These are phyloP conservation scores for Pleurotus platypus DNA, from an alignment of 768 basidiomycete species.

Conservation along the genomic window DNA sequence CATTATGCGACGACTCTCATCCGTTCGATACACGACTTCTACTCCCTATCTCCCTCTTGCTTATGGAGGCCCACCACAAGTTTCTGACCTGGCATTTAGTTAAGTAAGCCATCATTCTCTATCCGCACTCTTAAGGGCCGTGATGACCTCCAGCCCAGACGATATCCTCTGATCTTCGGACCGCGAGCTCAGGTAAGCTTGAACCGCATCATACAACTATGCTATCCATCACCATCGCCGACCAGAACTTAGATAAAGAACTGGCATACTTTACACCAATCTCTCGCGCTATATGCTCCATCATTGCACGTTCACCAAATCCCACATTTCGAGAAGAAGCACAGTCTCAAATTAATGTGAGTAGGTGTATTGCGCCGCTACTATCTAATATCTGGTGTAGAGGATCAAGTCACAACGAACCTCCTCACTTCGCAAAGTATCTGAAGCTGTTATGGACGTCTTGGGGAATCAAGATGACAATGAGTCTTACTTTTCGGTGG, in stretches of 20 bases:
- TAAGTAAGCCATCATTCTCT: slow-evolving; percentile 34
- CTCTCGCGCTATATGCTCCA: slow-evolving; percentile 42
- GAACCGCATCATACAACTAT: slow-evolving; percentile 1
- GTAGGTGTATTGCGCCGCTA: slow-evolving; percentile 4
- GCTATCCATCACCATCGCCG: background rate
- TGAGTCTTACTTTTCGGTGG: slow-evolving; percentile 1
- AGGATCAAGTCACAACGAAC: slow-evolving; percentile 24
- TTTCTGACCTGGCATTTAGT: slow-evolving; percentile 59
- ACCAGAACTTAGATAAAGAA: slow-evolving; percentile 60
- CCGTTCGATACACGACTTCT: slow-evolving; percentile 57
- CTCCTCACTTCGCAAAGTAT: slow-evolving; percentile 18
- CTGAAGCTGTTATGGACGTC: slow-evolving; percentile 24
- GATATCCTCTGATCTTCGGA: slow-evolving; percentile 78
- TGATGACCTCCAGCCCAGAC: slow-evolving; percentile 33
- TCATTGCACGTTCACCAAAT: slow-evolving; percentile 52
- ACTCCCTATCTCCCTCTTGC: slow-evolving; percentile 48
- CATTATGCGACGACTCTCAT: slow-evolving; percentile 15
- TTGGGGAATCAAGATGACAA: slow-evolving; percentile 16
- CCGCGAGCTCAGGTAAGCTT: slow-evolving; percentile 53
- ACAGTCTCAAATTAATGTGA: slow-evolving; percentile 45
- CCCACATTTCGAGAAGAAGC: slow-evolving; percentile 41
- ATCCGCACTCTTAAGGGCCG: no score
- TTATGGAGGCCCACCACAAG: slow-evolving; percentile 49
- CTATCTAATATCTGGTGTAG: slow-evolving; percentile 15
- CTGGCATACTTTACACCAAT: slow-evolving; percentile 43